phyloP scores from a whole-genome alignment of 257 asterid species.

The Apocynum venetum region DNA sequence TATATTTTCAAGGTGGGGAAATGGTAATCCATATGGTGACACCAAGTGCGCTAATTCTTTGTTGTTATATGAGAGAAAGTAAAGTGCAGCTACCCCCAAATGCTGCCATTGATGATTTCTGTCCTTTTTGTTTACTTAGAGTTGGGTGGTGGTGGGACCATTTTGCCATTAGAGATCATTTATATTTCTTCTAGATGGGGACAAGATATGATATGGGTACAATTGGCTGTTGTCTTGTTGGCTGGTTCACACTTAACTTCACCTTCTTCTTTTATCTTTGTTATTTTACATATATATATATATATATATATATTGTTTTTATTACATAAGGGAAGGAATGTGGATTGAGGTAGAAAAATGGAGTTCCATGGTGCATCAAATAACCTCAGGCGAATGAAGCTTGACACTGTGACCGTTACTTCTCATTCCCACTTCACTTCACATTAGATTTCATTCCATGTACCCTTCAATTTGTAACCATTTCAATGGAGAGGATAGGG shows the following conservation, averaged over 20 bases:
- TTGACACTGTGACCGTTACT: too few relatives aligned
- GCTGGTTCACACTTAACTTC: slow-evolving; percentile 5
- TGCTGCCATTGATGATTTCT: slow-evolving; percentile 8
- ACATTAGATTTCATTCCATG: too few relatives aligned
- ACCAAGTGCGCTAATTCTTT: background rate
- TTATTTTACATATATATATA: too few relatives aligned
- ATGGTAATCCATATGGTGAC: slow-evolving; percentile 3
- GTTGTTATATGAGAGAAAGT: background rate
- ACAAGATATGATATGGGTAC: background rate
- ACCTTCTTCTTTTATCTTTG: too few relatives aligned
- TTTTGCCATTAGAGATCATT: slow-evolving; percentile 6
- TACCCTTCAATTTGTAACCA: too few relatives aligned
- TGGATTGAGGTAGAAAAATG: too few relatives aligned
- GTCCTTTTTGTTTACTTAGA: slow-evolving; percentile 8
- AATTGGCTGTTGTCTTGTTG: background rate
- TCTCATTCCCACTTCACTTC: too few relatives aligned
- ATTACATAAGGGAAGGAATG: too few relatives aligned
- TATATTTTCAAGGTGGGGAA: background rate
- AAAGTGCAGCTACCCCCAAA: slow-evolving; percentile 5
- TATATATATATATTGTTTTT: too few relatives aligned
- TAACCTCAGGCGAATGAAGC: too few relatives aligned
- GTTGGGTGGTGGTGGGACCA: slow-evolving; percentile 22
- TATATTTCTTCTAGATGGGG: slow-evolving; percentile 1
- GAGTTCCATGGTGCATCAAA: too few relatives aligned
- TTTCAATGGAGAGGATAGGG: too few relatives aligned